phyloP scores from a whole-genome alignment of 768 basidiomycete species.

The Asterophora parasitica region DNA sequence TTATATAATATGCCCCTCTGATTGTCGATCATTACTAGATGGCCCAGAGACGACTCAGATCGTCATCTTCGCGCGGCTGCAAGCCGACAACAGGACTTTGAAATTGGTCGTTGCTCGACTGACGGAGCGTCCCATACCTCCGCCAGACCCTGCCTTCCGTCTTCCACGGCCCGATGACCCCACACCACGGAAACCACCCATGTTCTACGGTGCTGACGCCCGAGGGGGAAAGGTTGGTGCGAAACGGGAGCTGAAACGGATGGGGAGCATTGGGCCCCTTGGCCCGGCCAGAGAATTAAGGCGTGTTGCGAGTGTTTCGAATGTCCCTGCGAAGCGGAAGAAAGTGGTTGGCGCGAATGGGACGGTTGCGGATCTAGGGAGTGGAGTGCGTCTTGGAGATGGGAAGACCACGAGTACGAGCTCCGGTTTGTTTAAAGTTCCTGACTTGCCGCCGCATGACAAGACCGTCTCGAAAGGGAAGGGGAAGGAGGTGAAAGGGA shows the following conservation, averaged over 20 bases:
- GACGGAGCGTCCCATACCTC: slow-evolving; percentile 30
- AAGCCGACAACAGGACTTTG: slow-evolving; percentile 22
- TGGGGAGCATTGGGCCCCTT: slow-evolving; percentile 21
- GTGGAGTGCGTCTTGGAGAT: slow-evolving; percentile 30
- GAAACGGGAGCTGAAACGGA: slow-evolving; percentile 25
- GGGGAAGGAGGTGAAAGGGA: slow-evolving; percentile 31
- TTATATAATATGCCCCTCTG: neutral
- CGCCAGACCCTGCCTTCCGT: slow-evolving; percentile 27
- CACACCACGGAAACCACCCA: slow-evolving; percentile 65
- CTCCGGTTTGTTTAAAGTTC: slow-evolving; percentile 45
- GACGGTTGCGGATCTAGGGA: slow-evolving; percentile 31
- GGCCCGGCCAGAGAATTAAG: slow-evolving; percentile 14
- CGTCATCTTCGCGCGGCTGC: slow-evolving; percentile 41
- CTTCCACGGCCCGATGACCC: slow-evolving; percentile 73
- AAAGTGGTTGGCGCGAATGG: slow-evolving; percentile 23
- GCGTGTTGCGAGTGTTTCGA: slow-evolving; percentile 9
- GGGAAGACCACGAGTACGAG: slow-evolving; percentile 14
- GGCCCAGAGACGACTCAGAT: slow-evolving; percentile 69
- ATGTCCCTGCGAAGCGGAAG: slow-evolving; percentile 25
- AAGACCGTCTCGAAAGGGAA: slow-evolving; percentile 29
- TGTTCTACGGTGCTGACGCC: slow-evolving; percentile 23
- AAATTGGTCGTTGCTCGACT: slow-evolving; percentile 56
- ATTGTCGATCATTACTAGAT: slow-evolving; percentile 30
- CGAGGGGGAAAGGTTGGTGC: slow-evolving; percentile 2
- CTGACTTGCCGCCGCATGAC: slow-evolving; percentile 33